Evolutionary conservation across 2,329 filamentous ascomycete species (phyloP), one percentile per base, ranked within the genome.

Genomic region (Diaporthe humulicola): DNA sequence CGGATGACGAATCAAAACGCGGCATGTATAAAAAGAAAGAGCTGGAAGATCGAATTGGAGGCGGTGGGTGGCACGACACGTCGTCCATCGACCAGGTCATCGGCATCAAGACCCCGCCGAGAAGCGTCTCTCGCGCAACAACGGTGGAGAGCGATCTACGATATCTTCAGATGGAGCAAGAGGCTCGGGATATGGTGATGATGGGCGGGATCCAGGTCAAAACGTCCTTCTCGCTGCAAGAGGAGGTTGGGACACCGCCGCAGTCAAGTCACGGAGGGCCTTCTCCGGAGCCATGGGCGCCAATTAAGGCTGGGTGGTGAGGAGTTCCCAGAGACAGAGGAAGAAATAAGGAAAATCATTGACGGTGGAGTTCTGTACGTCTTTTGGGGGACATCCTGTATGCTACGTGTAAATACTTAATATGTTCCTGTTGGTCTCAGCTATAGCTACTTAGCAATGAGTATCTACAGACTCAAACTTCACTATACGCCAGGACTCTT

Each of bases 91-190:
- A 69, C 33, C 30, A 69, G 33, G 28, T 54, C 17, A 25, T 54
- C 48, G 15, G n/a, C 64, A 15, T 69, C 64, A 54, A 52, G 48
- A 40, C 64, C n/a, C 64, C 64, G 48, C 64, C 64, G n/a, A 69
- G 48, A n/a, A 38, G 30, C 48, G 19, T 54, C 5, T 54, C 64
- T 7, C 45, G 64, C 15, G 64, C 48, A 2, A 69, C 64, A 6
- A 69, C 33, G 33, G 64, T 69, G 14, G 64, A 54, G 15, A 69
- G 48, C n/a, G 28, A 40, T 38, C 30, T 54, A 8, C 22, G 48
- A 22, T 54, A 40, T n/a, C 36, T 40, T 17, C 64, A 69, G 9
- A 54, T 54, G 64, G 64, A 69, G 33, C 64, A 69, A 50, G 64
- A 69, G 17, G 48, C 64, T 6, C 30, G 64, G 8, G 45, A 69